A percentile compares a stretch with the other conserved stretches of the same genome.
These are phyloP conservation scores for Ceratocystis eucalypticola DNA, from an alignment of 2,329 filamentous ascomycete species.

Conservation along the genomic window DNA sequence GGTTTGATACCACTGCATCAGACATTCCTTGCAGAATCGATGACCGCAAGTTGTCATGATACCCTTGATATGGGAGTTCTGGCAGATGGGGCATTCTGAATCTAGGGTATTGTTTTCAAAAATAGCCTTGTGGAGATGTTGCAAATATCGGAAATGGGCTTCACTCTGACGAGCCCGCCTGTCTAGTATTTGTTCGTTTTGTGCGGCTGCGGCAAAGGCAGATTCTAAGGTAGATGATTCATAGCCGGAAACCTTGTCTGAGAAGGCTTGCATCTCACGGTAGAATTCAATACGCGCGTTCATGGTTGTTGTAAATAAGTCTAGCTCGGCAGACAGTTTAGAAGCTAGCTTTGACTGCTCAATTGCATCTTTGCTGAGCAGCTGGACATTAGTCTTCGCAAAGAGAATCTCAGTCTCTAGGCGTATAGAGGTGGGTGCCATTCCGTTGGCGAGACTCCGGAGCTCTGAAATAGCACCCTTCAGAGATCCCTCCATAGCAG, in stretches of 20 bases:
- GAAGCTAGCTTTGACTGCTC: constrained; percentile 18
- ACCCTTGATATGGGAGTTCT: constrained; percentile 60
- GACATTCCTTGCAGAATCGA: constrained; percentile 80
- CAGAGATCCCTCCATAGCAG: constrained; percentile 45
- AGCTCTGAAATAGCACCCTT: constrained; percentile 57
- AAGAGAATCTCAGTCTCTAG: neutral
- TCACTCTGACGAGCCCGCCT: constrained; percentile 46
- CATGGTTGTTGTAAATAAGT: constrained; percentile 63
- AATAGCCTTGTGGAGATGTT: neutral
- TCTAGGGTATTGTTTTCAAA: constrained; percentile 42
- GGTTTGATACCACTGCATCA: constrained; percentile 61
- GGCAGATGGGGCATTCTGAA: constrained; percentile 76
- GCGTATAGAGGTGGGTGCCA: neutral
- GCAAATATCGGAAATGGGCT: constrained; percentile 59
- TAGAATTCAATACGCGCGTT: constrained; percentile 84
- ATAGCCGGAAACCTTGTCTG: constrained; percentile 50
- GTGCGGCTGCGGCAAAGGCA: neutral
- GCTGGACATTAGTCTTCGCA: neutral
- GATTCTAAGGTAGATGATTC: constrained; percentile 26
- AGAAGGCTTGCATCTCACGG: constrained; percentile 77
- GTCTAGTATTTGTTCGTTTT: constrained; percentile 24
- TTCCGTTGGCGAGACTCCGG: constrained; percentile 37
- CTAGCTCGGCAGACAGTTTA: constrained; percentile 54
- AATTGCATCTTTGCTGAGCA: neutral
- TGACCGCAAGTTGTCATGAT: constrained; percentile 81